A percentile compares a stretch with the other conserved stretches of the same genome.
phyloP scores from a whole-genome alignment of 192 early-diverging fungal species.

The Kappamyces sp. region DNA sequence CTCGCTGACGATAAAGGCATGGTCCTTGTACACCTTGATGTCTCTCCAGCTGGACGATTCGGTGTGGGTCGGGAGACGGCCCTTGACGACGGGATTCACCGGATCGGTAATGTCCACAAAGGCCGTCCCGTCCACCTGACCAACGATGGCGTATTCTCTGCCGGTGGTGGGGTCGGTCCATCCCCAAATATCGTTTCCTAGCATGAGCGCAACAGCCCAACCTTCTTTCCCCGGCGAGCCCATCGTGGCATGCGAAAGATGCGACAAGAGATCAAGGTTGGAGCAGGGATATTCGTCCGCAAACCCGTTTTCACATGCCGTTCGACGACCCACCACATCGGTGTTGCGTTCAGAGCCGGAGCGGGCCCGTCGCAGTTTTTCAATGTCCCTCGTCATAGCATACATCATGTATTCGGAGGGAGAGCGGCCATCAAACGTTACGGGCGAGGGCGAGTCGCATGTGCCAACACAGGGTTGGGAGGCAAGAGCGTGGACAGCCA shows the following conservation, averaged over 20 bases:
- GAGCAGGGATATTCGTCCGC: not conserved
- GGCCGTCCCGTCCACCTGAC: conserved; percentile 9
- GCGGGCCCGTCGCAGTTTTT: too few species aligned
- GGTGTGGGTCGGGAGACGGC: conserved; percentile 3
- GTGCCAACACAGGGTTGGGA: too few species aligned
- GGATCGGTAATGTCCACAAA: conserved; percentile 12
- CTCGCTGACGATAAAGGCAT: conserved; percentile 9
- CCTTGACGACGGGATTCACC: conserved; percentile 8
- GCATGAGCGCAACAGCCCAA: not conserved
- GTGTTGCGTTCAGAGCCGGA: too few species aligned
- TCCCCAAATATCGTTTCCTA: conserved; percentile 14
- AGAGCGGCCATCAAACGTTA: too few species aligned
- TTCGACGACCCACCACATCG: too few species aligned
- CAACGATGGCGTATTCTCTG: conserved; percentile 13
- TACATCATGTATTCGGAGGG: too few species aligned
- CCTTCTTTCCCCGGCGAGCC: not conserved
- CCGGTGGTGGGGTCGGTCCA: conserved; percentile 6
- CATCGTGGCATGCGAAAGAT: not conserved
- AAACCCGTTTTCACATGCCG: not conserved
- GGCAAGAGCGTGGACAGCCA: too few species aligned
- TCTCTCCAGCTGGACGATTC: conserved; percentile 6
- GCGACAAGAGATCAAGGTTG: not conserved
- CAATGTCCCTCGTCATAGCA: too few species aligned
- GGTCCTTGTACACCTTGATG: conserved; percentile 10
- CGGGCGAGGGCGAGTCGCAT: too few species aligned